Evolutionary conservation across 768 basidiomycete species (phyloP).

Genomic region (Suillus luteus): DNA sequence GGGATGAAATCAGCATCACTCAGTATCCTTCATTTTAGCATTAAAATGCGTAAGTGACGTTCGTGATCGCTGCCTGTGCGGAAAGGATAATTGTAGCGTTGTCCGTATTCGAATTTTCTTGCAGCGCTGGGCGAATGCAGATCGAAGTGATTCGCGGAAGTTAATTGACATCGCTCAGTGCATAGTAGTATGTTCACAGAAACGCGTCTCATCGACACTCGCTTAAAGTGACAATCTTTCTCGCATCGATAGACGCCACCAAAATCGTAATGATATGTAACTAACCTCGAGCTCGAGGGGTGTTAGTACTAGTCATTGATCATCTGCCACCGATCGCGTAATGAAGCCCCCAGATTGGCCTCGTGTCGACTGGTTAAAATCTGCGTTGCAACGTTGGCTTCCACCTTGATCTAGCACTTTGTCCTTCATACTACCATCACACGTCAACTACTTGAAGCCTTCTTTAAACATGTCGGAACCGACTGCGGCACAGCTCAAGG

Average conservation of each 20-base stretch:
- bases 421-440: neutral
- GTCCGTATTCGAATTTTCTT: neutral
- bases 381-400: neutral
- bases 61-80: neutral
- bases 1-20: neutral
- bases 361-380: neutral
- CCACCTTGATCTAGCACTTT: neutral
- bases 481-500: constrained; percentile 32
- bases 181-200: neutral
- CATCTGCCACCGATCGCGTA: neutral
- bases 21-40: neutral
- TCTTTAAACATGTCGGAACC: neutral
- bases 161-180: neutral
- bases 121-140: neutral
- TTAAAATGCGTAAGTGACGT: neutral
- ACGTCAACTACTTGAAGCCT: neutral
- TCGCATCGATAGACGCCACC: neutral
- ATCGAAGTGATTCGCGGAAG: neutral
- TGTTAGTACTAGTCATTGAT: neutral
- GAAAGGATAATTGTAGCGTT: neutral
- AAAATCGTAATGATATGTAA: neutral
- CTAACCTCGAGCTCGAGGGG: neutral
- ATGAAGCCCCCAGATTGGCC: neutral
- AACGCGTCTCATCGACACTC: neutral
- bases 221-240: neutral